Evolutionary conservation across 306 rosid species (phyloP), one percentile per base, ranked within the genome.

Genomic region (Potentilla sterilis): DNA sequence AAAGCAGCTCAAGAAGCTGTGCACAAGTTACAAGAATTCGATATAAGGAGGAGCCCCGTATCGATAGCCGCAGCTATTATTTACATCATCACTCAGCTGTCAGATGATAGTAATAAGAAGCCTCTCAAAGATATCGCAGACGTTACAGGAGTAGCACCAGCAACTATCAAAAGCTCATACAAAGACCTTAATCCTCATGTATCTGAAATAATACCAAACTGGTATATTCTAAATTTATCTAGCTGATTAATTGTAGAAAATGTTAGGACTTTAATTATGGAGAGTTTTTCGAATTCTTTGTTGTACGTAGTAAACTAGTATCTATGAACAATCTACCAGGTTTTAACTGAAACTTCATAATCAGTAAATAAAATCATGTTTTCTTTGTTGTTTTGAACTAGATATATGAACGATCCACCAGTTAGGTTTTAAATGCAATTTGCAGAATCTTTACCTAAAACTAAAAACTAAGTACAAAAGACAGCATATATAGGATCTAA

Each of bases 1-100:
- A 92, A 95, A 85, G 98, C 98, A 83, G 98, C 98, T 80, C 95
- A 91, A 82, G 97, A 94, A 86, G 90, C 98, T 66, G 91, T 94
- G 82, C 78, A 83, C 74, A 91, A 85, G 77, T 87, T 93, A 4
- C 97, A 91, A 83, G 96, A 91, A 78, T 91, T 94, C 77, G 95
- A 94, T 85, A 94, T 94, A 69, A 90, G 98, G 97, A 90, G 98
- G 86, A 92, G 97, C 81, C 98, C 98, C 69, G 89, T 94, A 82
- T 92, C 97, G 55, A 92, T 92, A 75, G 97, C 97, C 32, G 97
- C 98, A 13, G 97, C 97, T 77, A 96, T 92, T 48, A 95, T 92
- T 77, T 92, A 92, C 83, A 92, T 92, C 24, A 86, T 95, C 70
- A 95, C 96, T 48, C 93, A 95, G 75, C 97, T 92, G 63, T 92